phyloP scores from a whole-genome alignment of 495 filamentous ascomycete species.

The Chaetomium cochliodes region DNA sequence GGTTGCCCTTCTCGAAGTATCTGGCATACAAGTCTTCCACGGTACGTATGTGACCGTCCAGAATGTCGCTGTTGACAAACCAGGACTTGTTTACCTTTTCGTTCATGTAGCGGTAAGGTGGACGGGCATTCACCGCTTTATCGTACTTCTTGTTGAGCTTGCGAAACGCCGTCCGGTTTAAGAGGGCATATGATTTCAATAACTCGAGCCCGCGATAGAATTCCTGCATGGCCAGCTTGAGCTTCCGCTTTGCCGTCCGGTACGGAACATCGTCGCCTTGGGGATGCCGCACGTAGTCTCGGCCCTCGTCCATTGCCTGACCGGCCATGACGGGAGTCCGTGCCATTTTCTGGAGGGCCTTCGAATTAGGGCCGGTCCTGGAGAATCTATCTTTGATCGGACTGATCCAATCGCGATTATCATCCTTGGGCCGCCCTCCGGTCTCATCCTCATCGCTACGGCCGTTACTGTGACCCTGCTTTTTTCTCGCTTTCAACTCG shows the following conservation, averaged over 20 bases:
- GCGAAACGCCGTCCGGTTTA: constrained; percentile 89
- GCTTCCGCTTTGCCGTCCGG: constrained; percentile 79
- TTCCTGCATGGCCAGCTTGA: constrained; percentile 86
- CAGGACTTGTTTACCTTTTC: constrained; percentile 88
- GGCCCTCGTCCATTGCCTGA: constrained; percentile 41
- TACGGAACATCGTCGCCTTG: constrained; percentile 66
- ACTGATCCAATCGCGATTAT: constrained; percentile 39
- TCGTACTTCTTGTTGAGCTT: constrained; percentile 99
- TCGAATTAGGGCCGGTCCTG: constrained; percentile 49
- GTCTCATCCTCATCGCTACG: constrained; percentile 16
- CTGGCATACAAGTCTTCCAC: constrained; percentile 89
- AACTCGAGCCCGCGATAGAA: constrained; percentile 90
- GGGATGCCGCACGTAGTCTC: constrained; percentile 65
- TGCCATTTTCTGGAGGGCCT: constrained; percentile 43
- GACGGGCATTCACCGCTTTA: constrained; percentile 76
- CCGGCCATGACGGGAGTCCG: constrained; percentile 41
- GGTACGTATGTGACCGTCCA: constrained; percentile 71
- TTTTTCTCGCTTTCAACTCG: constrained; percentile 38
- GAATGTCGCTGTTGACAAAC: constrained; percentile 81
- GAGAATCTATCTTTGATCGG: constrained; percentile 46
- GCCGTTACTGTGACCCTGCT: constrained; percentile 16
- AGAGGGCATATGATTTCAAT: constrained; percentile 80
- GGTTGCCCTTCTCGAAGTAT: constrained; percentile 88
- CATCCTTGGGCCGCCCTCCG: constrained; percentile 27
- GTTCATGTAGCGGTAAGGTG: constrained; percentile 78